Evolutionary conservation across 2,329 filamentous ascomycete species (phyloP), one percentile per base, ranked within the genome.

Genomic region (Trichoderma cornu-damae): DNA sequence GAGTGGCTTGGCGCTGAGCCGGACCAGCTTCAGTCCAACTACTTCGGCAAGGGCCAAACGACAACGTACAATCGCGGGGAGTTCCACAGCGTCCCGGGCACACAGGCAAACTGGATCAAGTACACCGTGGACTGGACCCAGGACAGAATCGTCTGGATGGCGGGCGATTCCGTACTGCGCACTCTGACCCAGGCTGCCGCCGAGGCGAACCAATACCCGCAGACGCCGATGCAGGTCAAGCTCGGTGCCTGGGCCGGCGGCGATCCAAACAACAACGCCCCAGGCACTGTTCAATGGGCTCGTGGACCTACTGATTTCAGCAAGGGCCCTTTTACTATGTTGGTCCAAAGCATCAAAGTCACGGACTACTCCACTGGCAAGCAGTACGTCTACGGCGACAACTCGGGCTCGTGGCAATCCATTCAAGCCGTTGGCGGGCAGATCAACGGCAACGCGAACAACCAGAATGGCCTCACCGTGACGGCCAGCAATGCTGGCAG

Each of bases 141-240:
- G 37, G 81, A 87, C 54, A 86, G 91, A 68, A 87, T 96, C 68
- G 80, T 91, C 35, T 99, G 93, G 92, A 85, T 86, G 61, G 89
- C 96, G 61, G 89, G 88, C 68, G 89, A 87, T 57, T 82, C 79
- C 12, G 85, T 87, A 5, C 83, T 96, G 48, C 87, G 94, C 59
- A 88, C 88, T 9, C 79, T 96, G 59, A 85, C 80, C 46, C 82
- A 84, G 38, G 78, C 75, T 49, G 85, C 89, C 52, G 89, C 92
- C 59, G 82, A 86, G 60, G 69, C 77, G 56, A 79, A 79, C 61
- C 89, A 96, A 72, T 99, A 95, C 69, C 94, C 94, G 6, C 94
- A 99, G 75, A 91, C 91, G 1, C 94, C 94, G 3, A 96, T 96
- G 90, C 88, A 91, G 73, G 76, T 97, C 74, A 95, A 93, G 73